Percentiles rank a stretch among this genome's conserved stretches.
phyloP scores from a whole-genome alignment of 768 basidiomycete species.

The Tubosaeta brunneosetosa region DNA sequence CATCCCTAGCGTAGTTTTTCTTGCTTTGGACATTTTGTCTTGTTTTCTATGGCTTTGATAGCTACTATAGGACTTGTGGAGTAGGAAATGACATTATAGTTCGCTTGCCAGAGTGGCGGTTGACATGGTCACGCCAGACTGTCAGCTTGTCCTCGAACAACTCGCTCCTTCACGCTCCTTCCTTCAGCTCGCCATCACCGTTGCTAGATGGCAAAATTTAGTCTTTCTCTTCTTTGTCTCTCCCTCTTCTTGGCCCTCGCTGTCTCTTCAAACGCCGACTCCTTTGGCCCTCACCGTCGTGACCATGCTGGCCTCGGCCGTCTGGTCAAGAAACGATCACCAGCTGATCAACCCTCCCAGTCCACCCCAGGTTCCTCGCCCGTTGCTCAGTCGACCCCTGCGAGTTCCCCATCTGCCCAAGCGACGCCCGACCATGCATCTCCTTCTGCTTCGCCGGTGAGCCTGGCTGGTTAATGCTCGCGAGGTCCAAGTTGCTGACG shows the following conservation, averaged over 20 bases:
- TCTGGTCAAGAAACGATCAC: slow-evolving; percentile 62
- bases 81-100: slow-evolving; percentile 9
- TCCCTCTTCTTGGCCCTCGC: slow-evolving; percentile 49
- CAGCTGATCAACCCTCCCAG: slow-evolving; percentile 23
- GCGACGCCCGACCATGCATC: slow-evolving; percentile 9
- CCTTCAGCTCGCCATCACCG: not conserved
- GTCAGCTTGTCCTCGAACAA: not conserved
- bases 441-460: slow-evolving; percentile 20
- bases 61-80: slow-evolving; percentile 1
- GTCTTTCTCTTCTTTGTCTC: slow-evolving; percentile 61
- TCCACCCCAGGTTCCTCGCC: slow-evolving; percentile 11
- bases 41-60: slow-evolving; percentile 8
- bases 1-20: slow-evolving; percentile 38
- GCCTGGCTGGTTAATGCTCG: not conserved
- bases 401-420: slow-evolving; percentile 13
- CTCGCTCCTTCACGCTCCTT: slow-evolving; percentile 14
- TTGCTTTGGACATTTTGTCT: not conserved
- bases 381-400: slow-evolving; percentile 9
- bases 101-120: slow-evolving; percentile 17
- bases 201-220: slow-evolving; percentile 47
- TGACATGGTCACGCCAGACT: slow-evolving; percentile 8
- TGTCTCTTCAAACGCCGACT: slow-evolving; percentile 44
- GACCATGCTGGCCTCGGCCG: slow-evolving; percentile 59
- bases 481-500: slow-evolving; percentile 1
- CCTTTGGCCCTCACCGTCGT: slow-evolving; percentile 41